phyloP scores from a whole-genome alignment of 345 rosid genomes.

The Eucalyptus virginea region DNA sequence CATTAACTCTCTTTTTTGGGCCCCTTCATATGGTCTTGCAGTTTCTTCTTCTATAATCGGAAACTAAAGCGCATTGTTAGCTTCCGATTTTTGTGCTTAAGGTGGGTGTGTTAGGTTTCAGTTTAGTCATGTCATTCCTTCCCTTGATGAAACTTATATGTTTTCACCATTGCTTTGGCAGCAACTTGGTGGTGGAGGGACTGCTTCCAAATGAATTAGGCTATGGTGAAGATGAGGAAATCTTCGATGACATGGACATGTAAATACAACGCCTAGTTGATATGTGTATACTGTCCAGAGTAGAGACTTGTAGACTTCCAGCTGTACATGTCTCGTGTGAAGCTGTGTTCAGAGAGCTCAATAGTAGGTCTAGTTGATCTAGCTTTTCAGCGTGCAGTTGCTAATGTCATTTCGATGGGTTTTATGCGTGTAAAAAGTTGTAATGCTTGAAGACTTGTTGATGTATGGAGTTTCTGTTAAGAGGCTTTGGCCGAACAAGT shows the following conservation, averaged over 20 bases:
- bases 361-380: background rate
- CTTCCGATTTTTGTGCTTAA: slow-evolving; percentile 68
- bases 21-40: slow-evolving; percentile 77
- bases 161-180: slow-evolving; percentile 8
- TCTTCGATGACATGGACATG: slow-evolving; percentile 80
- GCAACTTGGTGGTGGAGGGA: slow-evolving; percentile 69
- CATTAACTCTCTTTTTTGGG: background rate
- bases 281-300: slow-evolving; percentile 6
- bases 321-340: background rate
- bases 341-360: background rate
- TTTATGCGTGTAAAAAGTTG: background rate
- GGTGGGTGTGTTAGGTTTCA: slow-evolving; percentile 25
- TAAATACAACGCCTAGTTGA: slow-evolving; percentile 10
- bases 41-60: slow-evolving; percentile 87
- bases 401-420: background rate
- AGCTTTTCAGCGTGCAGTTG: background rate
- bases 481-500: background rate
- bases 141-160: background rate
- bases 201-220: slow-evolving; percentile 19
- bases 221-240: slow-evolving; percentile 58
- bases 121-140: background rate
- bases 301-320: background rate
- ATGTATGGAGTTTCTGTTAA: background rate
- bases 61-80: slow-evolving; percentile 85
- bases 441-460: background rate